Evolutionary conservation across 257 asterid species (phyloP), one percentile per base, ranked within the genome.

Genomic region (Solanum clarkiae): DNA sequence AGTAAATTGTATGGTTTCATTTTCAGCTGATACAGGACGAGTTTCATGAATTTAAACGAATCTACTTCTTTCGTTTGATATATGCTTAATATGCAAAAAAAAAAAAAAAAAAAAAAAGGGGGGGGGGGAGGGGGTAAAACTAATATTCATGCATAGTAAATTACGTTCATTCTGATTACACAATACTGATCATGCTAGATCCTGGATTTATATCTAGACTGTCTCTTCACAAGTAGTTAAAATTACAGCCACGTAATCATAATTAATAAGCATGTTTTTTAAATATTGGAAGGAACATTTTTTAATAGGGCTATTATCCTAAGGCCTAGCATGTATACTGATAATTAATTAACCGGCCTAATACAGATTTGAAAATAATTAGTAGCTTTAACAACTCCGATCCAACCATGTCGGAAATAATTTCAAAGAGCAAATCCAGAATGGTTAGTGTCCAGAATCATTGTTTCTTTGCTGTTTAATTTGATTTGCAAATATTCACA

Each of bases 351-450:
- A 45, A 45, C 86, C 84, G 56, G 86, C 84, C 86, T 60, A 84
- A 57, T 84, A 59, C 7, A 84, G 56, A 14, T 69, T 66, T 56
- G 51, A 75, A 60, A 72, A 59, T 22, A 74, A 74, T 81, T 74
- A 51, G 8, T 84, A 84, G 84, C 84, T 47, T 26, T 59, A 84
- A 84, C 86, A 44, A 84, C 86, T 84, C 87, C 42, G 68, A 77
- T 84, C 87, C 42, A 79, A 77, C 80, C 55, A 29, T 49, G 51
- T 20, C 13, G 44, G 45, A 62, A 20, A 17, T 51, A 49, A 66
- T 57, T 72, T 54, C 36, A 72, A 42, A 40, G 40, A 16, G 62
- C 12, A 24, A 26, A 77, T 77, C 45, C 81, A 47, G 81, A 69
- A 47, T 75, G 44, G 18, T 8, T 45, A 8, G 24, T 51, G 47